Conservation (phyloP, 2,329 filamentous ascomycete genomes). For the Colletotrichum sp. region DNA sequence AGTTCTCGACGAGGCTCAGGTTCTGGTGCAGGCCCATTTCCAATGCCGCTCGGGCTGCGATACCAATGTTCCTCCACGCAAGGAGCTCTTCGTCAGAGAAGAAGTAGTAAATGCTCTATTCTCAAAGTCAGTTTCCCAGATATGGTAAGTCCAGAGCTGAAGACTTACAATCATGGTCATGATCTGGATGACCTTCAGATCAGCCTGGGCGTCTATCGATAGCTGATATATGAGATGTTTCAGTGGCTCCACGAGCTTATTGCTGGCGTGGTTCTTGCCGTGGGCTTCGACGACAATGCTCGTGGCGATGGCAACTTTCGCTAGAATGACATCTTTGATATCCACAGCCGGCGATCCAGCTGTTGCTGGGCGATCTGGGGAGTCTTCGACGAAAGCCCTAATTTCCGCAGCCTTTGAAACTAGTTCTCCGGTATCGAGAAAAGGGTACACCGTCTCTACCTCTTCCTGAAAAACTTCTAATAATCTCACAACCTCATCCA, state of each 20-base stretch:
- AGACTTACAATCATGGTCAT: slow-evolving; percentile 32
- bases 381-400: slow-evolving; percentile 25
- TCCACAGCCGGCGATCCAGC: not conserved
- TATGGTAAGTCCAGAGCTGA: rapidly evolving
- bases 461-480: slow-evolving; percentile 44
- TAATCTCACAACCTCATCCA: slow-evolving; percentile 32
- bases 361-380: not conserved
- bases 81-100: slow-evolving; percentile 54
- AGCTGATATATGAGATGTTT: slow-evolving; percentile 22
- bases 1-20: slow-evolving; percentile 44
- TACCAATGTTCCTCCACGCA: slow-evolving; percentile 51
- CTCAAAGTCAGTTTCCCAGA: not conserved
- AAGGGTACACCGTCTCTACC: slow-evolving; percentile 41
- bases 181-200: slow-evolving; percentile 37
- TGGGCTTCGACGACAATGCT: slow-evolving; percentile 35
- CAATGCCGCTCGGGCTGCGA: slow-evolving; percentile 49
- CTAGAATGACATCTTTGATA: slow-evolving; percentile 34
- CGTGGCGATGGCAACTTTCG: slow-evolving; percentile 37
- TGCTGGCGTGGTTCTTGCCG: slow-evolving; percentile 31
- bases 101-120: slow-evolving; percentile 45
- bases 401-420: slow-evolving; percentile 29
- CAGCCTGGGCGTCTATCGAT: slow-evolving; percentile 29
- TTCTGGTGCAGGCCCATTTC: slow-evolving; percentile 55
- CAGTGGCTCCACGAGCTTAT: slow-evolving; percentile 32
- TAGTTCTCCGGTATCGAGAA: slow-evolving; percentile 33